These are phyloP conservation scores for Apiospora pterosperma DNA, from an alignment of 2,329 filamentous ascomycete species.

Conservation along the genomic window DNA sequence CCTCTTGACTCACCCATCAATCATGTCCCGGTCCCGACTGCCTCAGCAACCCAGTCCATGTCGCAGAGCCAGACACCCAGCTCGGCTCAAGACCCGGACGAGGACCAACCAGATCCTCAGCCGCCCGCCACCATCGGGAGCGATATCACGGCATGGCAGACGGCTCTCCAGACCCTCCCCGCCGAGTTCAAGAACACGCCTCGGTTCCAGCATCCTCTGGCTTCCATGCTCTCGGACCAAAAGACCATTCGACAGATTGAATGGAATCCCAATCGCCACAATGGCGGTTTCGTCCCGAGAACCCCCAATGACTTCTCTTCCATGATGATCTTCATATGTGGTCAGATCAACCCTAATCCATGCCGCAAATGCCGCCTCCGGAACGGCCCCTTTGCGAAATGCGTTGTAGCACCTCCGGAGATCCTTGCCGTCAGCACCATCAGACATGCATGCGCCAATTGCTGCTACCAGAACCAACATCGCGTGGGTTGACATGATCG, in stretches of 20 bases:
- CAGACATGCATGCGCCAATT: conserved; percentile 26
- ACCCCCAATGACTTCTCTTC: conserved; percentile 22
- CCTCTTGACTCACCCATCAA: background rate
- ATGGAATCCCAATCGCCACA: conserved; percentile 24
- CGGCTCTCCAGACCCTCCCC: conserved; percentile 17
- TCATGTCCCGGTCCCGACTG: background rate
- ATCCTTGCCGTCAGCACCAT: conserved; percentile 19
- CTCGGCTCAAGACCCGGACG: background rate
- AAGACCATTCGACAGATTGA: conserved; percentile 21
- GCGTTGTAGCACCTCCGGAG: conserved; percentile 20
- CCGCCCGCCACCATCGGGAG: conserved; percentile 7
- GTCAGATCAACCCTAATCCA: conserved; percentile 24
- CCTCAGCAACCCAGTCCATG: background rate
- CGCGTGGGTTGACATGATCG: background rate
- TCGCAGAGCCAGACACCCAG: background rate
- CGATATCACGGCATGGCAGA: conserved; percentile 22
- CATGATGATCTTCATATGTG: conserved; percentile 26
- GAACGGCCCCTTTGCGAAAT: conserved; percentile 24
- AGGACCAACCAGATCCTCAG: background rate
- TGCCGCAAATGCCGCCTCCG: conserved; percentile 22
- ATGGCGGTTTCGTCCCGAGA: conserved; percentile 22
- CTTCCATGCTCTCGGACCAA: conserved; percentile 17
- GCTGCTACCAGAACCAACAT: conserved; percentile 27
- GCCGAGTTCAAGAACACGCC: conserved; percentile 13
- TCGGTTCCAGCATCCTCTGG: conserved; percentile 18